Conservation (phyloP, 2,329 filamentous ascomycete genomes). For the Beauveria sp. region DNA sequence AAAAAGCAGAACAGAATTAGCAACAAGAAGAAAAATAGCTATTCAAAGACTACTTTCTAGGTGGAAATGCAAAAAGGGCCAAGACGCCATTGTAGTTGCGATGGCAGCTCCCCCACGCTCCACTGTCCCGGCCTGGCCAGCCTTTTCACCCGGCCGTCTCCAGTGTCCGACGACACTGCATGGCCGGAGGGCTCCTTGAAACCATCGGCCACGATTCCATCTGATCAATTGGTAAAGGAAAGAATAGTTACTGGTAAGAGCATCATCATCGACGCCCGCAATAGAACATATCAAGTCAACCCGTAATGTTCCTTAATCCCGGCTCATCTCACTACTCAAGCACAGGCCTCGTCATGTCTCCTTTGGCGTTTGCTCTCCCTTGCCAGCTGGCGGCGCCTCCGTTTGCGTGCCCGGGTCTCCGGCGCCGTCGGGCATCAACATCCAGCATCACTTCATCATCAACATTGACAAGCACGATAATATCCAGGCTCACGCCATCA, state of each 20-base stretch:
- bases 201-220: background rate
- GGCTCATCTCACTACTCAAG: background rate
- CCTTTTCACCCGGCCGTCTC: slow-evolving; percentile 2
- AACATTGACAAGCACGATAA: background rate
- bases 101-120: background rate
- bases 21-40: too few species aligned
- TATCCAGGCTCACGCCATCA: slow-evolving; percentile 7
- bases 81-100: background rate
- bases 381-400: background rate
- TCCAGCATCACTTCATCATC: background rate
- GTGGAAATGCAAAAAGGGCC: background rate
- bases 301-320: too few species aligned
- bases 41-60: too few species aligned
- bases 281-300: background rate
- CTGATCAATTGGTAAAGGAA: background rate
- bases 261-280: background rate
- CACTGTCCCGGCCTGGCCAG: background rate
- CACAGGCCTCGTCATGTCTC: background rate
- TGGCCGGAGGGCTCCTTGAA: background rate
- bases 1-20: too few species aligned
- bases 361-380: background rate
- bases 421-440: slow-evolving; percentile 2
- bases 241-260: too few species aligned
- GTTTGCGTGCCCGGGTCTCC: background rate
- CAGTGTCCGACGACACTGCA: slow-evolving; percentile 1